Conservation (phyloP, 345 rosid species). For the Eucalyptus erythrocorys region DNA sequence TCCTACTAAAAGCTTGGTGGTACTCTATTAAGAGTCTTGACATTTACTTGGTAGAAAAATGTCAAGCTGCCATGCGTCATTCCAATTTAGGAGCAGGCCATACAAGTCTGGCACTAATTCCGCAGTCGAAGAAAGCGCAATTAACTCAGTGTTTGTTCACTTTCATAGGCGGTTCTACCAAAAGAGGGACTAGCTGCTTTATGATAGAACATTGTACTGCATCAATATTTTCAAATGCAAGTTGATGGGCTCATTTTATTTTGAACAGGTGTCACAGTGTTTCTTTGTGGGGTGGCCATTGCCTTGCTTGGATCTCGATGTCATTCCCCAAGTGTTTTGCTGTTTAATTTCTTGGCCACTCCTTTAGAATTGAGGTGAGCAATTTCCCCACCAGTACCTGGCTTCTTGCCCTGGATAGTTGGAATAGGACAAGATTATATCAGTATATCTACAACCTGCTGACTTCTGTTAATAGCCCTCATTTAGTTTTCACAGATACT, state of each 20-base stretch:
- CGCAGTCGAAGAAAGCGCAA: neutral
- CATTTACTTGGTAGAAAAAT: neutral
- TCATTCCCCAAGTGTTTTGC: conserved; percentile 82
- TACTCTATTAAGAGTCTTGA: neutral
- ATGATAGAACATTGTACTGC: neutral
- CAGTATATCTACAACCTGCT: neutral
- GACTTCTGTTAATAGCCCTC: neutral
- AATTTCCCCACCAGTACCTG: neutral
- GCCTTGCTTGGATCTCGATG: conserved; percentile 60
- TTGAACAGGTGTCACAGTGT: conserved; percentile 65
- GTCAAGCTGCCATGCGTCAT: neutral
- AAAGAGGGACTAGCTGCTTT: neutral
- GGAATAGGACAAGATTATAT: neutral
- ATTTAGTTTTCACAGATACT: neutral
- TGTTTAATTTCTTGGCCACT: conserved; percentile 78
- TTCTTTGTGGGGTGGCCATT: conserved; percentile 78
- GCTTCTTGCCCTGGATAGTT: neutral
- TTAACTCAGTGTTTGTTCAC: neutral
- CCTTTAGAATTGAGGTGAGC: conserved; percentile 78
- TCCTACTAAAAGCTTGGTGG: neutral
- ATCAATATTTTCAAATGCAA: neutral
- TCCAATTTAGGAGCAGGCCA: neutral
- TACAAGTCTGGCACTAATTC: neutral
- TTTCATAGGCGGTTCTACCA: neutral
- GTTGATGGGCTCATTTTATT: neutral